Evolutionary conservation across 306 rosid genomes (phyloP).

Genomic region (Vicia villosa): DNA sequence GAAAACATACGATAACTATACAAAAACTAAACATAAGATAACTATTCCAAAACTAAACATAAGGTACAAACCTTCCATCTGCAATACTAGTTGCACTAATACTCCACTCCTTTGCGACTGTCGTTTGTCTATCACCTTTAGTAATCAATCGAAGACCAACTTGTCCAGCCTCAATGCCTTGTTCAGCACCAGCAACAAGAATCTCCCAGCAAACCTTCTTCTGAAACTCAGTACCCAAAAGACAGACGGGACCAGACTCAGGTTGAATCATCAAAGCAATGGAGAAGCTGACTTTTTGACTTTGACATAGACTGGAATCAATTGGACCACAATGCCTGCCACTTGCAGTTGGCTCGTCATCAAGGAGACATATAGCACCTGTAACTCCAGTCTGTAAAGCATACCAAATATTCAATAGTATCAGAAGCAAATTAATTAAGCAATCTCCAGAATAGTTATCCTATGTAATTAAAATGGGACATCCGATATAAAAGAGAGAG

Average conservation of each 20-base stretch:
- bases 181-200: conserved; percentile 97
- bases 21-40: conserved; percentile 23
- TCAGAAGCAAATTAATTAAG: conserved; percentile 32
- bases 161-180: conserved; percentile 99
- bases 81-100: conserved; percentile 93
- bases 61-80: conserved; percentile 80
- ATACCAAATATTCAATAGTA: conserved; percentile 28
- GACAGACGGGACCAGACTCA: conserved; percentile 97
- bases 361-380: conserved; percentile 90
- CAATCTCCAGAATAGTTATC: conserved; percentile 6
- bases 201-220: conserved; percentile 95
- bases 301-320: conserved; percentile 81
- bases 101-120: conserved; percentile 95
- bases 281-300: conserved; percentile 82
- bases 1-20: background rate
- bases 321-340: conserved; percentile 89
- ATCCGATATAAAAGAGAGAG: background rate
- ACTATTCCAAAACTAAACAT: conserved; percentile 22
- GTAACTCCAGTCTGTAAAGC: conserved; percentile 81
- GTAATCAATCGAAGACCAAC: conserved; percentile 98
- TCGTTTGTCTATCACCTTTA: conserved; percentile 95
- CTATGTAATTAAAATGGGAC: background rate
- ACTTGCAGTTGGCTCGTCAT: conserved; percentile 90
- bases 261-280: conserved; percentile 93
- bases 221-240: conserved; percentile 91